Evolutionary conservation across 192 early-diverging fungal genomes (phyloP).

Genomic region (Backusella liffmaniae): DNA sequence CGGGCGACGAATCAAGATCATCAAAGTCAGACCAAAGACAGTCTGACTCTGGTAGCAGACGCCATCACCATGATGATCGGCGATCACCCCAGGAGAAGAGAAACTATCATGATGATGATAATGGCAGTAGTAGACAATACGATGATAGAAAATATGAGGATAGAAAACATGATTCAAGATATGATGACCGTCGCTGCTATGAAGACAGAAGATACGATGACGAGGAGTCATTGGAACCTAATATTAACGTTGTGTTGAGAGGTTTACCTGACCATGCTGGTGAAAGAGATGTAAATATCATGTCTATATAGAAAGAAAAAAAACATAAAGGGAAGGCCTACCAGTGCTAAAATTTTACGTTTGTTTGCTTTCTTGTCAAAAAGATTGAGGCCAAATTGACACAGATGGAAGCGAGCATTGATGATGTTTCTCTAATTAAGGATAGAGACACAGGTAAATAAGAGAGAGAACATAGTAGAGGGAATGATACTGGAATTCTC

Average conservation of each 20-base stretch:
- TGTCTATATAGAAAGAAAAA: too few relatives aligned
- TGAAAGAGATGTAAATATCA: slow-evolving; percentile 35
- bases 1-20: not conserved
- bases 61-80: not conserved
- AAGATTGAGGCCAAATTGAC: slow-evolving; percentile 38
- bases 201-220: slow-evolving; percentile 10
- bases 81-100: slow-evolving; percentile 1
- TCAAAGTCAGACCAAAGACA: not conserved
- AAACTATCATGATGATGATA: not conserved
- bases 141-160: not conserved
- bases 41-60: not conserved
- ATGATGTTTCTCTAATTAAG: slow-evolving; percentile 36
- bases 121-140: not conserved
- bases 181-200: not conserved
- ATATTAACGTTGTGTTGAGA: slow-evolving; percentile 40
- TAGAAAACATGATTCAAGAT: not conserved
- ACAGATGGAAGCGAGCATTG: slow-evolving; percentile 39
- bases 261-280: slow-evolving; percentile 25
- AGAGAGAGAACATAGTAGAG: not conserved
- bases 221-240: slow-evolving; percentile 28
- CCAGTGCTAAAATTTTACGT: not conserved
- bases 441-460: slow-evolving; percentile 39
- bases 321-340: too few relatives aligned
- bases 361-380: not conserved
- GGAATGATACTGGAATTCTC: not conserved